Conservation (phyloP, 1,139 yeast genomes). For the Geotrichum candidum region DNA sequence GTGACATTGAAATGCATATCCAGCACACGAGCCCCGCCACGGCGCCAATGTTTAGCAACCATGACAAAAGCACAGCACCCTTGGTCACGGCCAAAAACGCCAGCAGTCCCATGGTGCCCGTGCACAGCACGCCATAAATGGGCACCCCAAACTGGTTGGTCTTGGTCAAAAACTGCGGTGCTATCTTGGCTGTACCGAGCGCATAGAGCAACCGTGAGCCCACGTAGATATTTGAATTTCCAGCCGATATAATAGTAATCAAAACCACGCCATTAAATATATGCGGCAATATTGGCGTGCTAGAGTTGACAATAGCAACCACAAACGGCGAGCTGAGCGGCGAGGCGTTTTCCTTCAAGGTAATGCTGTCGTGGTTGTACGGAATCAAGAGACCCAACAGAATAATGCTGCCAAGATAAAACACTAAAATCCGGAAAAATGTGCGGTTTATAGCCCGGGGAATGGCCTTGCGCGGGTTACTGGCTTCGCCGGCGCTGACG, state of each 20-base stretch:
- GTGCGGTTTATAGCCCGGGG: constrained; percentile 74
- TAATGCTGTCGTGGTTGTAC: constrained; percentile 45
- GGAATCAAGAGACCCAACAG: constrained; percentile 67
- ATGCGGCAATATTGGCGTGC: constrained; percentile 48
- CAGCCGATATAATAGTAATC: constrained; percentile 67
- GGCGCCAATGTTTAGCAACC: constrained; percentile 77
- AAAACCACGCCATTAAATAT: constrained; percentile 73
- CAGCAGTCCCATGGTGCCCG: constrained; percentile 57
- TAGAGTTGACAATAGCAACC: constrained; percentile 58
- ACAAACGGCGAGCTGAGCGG: constrained; percentile 68
- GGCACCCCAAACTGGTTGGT: constrained; percentile 74
- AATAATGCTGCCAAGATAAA: constrained; percentile 58
- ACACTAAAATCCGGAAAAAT: constrained; percentile 66
- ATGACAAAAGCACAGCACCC: constrained; percentile 61
- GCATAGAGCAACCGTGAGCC: constrained; percentile 70
- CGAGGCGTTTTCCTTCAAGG: constrained; percentile 44
- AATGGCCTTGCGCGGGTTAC: constrained; percentile 66
- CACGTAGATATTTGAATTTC: constrained; percentile 69
- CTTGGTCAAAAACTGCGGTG: constrained; percentile 65
- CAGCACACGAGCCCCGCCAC: constrained; percentile 72
- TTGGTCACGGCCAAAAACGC: constrained; percentile 66
- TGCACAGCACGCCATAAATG: constrained; percentile 47
- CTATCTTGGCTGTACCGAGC: constrained; percentile 56
- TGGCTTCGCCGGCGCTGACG: constrained; percentile 72
- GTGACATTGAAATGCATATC: constrained; percentile 66